phyloP scores from a whole-genome alignment of 23 red algal species.

The Gracilaria caudata region DNA sequence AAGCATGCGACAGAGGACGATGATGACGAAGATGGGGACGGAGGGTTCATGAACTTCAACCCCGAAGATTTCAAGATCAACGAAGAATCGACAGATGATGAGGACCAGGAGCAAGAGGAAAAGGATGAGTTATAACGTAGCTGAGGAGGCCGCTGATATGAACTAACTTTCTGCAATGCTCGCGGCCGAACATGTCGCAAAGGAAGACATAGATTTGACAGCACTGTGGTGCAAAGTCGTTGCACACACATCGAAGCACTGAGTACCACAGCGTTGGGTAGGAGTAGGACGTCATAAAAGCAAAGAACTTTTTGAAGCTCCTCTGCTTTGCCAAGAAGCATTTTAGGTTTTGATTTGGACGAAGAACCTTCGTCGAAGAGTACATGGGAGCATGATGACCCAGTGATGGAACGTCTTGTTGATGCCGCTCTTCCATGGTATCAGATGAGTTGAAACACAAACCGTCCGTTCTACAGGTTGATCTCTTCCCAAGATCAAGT shows the following conservation, averaged over 20 bases:
- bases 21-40: slow-evolving; percentile 15
- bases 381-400: too few species aligned
- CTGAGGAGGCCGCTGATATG: neutral
- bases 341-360: too few species aligned
- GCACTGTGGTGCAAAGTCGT: neutral
- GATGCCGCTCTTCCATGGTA: too few species aligned
- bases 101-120: slow-evolving; percentile 41
- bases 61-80: neutral
- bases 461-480: too few species aligned
- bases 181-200: neutral
- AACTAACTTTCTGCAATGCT: slow-evolving; percentile 1
- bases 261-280: neutral
- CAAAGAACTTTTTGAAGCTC: too few species aligned
- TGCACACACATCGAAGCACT: neutral
- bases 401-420: too few species aligned
- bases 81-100: neutral
- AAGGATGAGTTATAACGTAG: slow-evolving; percentile 34
- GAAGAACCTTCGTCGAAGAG: too few species aligned
- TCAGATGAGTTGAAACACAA: too few species aligned
- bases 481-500: too few species aligned
- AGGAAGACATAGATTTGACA: neutral
- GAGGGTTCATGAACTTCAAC: neutral
- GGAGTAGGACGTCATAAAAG: too few species aligned
- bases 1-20: slow-evolving; percentile 26
- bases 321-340: too few species aligned